These are phyloP conservation scores for Claviceps sp. DNA, from an alignment of 2,329 filamentous ascomycete genomes.

Conservation along the genomic window DNA sequence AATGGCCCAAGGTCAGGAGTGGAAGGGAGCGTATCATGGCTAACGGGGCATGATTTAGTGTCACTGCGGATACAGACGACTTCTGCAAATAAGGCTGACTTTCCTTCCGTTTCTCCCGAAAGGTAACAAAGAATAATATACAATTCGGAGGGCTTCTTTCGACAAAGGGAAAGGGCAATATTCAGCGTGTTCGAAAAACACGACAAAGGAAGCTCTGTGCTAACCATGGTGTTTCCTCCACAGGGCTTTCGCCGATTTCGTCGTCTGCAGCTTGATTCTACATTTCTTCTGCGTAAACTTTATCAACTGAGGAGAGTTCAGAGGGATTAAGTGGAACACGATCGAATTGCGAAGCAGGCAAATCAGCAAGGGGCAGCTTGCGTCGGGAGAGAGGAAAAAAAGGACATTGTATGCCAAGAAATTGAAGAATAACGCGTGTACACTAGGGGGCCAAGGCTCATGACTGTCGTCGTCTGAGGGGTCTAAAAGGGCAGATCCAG, in stretches of 20 bases:
- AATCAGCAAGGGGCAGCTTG: too few relatives aligned
- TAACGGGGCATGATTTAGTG: slow-evolving; percentile 21
- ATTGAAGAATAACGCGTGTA: background rate
- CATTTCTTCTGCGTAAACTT: slow-evolving; percentile 99
- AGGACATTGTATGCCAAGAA: too few relatives aligned
- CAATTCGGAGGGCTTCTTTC: background rate
- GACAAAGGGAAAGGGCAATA: background rate
- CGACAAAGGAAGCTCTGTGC: background rate
- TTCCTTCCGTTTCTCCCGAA: slow-evolving; percentile 64
- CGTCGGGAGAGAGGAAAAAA: too few relatives aligned
- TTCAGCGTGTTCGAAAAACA: background rate
- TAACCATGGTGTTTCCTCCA: background rate
- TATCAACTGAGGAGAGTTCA: slow-evolving; percentile 57
- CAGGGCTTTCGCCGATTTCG: slow-evolving; percentile 90
- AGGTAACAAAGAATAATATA: slow-evolving; percentile 35
- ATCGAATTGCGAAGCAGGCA: too few relatives aligned
- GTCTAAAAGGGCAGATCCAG: background rate
- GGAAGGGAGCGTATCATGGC: background rate
- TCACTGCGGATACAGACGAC: slow-evolving; percentile 87
- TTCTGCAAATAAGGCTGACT: slow-evolving; percentile 65
- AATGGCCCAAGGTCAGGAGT: too few relatives aligned
- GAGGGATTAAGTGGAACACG: background rate
- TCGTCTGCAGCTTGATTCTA: slow-evolving; percentile 86
- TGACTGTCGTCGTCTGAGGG: background rate
- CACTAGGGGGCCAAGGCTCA: background rate